Base-by-base conservation (phyloP, 495 filamentous ascomycete genomes). In the Aspergillus nanangensis region DNA sequence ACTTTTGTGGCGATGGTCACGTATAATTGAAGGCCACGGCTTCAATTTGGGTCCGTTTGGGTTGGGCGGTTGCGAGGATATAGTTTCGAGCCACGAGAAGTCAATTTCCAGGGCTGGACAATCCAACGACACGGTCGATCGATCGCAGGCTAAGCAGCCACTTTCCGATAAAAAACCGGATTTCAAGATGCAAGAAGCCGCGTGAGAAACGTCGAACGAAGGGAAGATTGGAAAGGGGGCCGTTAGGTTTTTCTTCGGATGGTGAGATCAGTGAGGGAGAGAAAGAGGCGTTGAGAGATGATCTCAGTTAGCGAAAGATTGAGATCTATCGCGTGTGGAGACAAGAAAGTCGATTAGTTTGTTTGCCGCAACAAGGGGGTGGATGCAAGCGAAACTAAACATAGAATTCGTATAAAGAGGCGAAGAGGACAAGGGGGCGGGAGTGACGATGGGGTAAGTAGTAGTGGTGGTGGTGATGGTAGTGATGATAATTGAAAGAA, bases 131-230 rank as follows among this genome's bases (percentile, higher is more conserved):
- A 7, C 27, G 17, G 15, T 10, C 19, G 25, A 14, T n/a, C 31
- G 23, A n/a, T 29, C 27, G 19, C 23, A 33, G 40, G 13, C 14
- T 19, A 18, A 31, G 2, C 38, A 43, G 50, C 23, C 39, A 41
- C 44, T 48, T 39, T 38, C 50, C 44, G 41, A 47, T 38, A 31
- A 40, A 37, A 23, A n/a, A n/a, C n/a, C n/a, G n/a, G n/a, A n/a
- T n/a, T 39, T 22, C 36, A 36, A 27, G 32, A 42, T 57, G 54
- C 46, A 40, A 53, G 50, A 45, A 48, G 44, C 54, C 50, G 54
- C 29, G 47, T 44, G n/a, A 25, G 25, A 19, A 36, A 20, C 20
- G 24, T 17, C 42, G 32, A 20, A 29, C 36, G 37, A 20, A 5
- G 45, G 37, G 36, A 47, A 36, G 36, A 51, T 32, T 19, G 31